Percentiles rank a stretch among this genome's conserved stretches.
phyloP scores from a whole-genome alignment of 306 rosid genomes.

The Fragaria ananassa region DNA sequence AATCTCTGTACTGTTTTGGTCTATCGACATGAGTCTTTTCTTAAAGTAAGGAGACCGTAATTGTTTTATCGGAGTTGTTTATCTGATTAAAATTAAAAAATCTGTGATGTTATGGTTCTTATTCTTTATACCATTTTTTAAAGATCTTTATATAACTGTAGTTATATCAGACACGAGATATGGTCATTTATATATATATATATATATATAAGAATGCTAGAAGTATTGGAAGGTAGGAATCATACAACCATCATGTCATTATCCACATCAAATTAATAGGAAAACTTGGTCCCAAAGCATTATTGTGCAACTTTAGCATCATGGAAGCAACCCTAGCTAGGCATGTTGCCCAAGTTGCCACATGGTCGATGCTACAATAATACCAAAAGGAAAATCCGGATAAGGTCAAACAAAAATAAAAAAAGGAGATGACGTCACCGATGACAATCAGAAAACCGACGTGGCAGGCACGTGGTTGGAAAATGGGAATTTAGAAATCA shows the following conservation, averaged over 20 bases:
- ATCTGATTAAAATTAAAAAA: no score
- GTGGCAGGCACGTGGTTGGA: neutral
- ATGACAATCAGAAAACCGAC: neutral
- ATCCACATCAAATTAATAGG: neutral
- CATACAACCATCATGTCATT: neutral
- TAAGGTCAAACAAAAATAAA: neutral
- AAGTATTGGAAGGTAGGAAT: neutral
- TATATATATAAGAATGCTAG: no score
- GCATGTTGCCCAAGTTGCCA: neutral
- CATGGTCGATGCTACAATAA: neutral
- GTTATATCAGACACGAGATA: no score
- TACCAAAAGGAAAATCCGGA: neutral
- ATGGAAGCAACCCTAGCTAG: neutral
- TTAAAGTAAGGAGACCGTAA: no score
- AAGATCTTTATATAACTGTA: no score
- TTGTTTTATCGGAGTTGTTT: no score
- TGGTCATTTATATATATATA: no score
- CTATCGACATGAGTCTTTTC: no score
- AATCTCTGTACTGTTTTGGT: neutral
- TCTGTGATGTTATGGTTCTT: no score
- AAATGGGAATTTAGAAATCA: neutral
- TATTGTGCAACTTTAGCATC: neutral
- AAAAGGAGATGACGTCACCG: neutral
- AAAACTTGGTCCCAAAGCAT: conserved; percentile 1
- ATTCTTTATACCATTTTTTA: no score